Base-by-base conservation (phyloP, 78 protist species). In the Planoprotostelium fungivorum region DNA sequence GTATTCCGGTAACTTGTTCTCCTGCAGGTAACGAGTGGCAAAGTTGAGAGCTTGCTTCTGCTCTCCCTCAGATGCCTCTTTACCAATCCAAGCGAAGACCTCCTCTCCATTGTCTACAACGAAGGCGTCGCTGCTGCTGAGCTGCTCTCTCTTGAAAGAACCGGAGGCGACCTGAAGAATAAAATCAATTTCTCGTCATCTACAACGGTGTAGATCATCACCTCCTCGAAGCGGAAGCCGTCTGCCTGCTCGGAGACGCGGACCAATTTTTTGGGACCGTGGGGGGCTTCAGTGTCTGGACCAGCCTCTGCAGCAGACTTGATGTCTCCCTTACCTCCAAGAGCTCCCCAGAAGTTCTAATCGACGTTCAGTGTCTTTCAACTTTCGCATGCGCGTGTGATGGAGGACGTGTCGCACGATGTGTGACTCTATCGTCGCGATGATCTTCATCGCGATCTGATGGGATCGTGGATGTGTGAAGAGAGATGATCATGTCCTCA, bases 61-160 rank as follows among this genome's bases (percentile, higher is more conserved):
- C 89, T 92, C 94, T 5, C 36, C 31, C 29, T 36, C 29, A 0
- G 88, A 51, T 0, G 93, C 29, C 38, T 86, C 36, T 10, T 34
- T 36, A 34, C 94, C 94, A 1, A 92, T 86, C 94, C 94, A 92
- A 83, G 37, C 87, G 51, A 85, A 92, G 87, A 92, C 35, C 63
- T 90, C 93, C 35, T 28, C 16, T 31, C 94, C 94, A 31, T 34
- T 10, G 91, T 90, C 93, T 28, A 92, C 34, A 84, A 92, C 63
- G 38, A 92, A 92, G 83, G 37, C 94, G 63, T 92, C 94, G 16
- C 90, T 87, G 9, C 38, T 28, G 29, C 90, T 25, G 29, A 92
- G 38, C 9, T 10, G 10, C 23, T 86, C 38, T n/a, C 51, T 34
- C 35, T 28, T 16, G 34, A 85, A 28, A 29, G 35, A 36, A 39